Evolutionary conservation across 306 rosid species (phyloP).

Genomic region (Malus sylvestris): DNA sequence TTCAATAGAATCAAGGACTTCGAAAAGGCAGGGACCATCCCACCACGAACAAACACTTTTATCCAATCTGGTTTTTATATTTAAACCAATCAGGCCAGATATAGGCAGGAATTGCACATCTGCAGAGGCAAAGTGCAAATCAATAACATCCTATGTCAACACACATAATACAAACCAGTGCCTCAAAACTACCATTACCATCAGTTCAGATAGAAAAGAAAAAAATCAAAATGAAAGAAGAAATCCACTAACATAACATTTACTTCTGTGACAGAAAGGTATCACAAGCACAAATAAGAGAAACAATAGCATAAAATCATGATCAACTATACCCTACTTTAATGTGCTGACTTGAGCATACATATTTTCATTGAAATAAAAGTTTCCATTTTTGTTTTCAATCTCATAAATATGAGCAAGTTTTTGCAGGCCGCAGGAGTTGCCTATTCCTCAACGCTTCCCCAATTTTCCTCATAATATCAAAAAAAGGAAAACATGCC

Average conservation of each 20-base stretch:
- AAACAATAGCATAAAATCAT: not conserved
- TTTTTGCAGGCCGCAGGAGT: not conserved
- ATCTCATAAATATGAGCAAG: not conserved
- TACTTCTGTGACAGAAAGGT: not conserved
- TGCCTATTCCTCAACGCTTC: not conserved
- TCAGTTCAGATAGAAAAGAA: not conserved
- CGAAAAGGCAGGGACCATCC: slow-evolving; percentile 88
- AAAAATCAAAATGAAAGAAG: not conserved
- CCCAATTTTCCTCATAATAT: not conserved
- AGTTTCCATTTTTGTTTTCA: not conserved
- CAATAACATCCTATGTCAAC: not conserved
- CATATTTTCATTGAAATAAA: not conserved
- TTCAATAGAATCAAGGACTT: slow-evolving; percentile 75
- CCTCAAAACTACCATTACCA: not conserved
- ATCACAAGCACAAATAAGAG: not conserved
- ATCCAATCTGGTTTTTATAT: slow-evolving; percentile 66
- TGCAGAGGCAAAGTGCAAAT: slow-evolving; percentile 24
- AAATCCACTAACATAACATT: not conserved
- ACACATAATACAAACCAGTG: not conserved
- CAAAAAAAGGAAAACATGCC: not conserved
- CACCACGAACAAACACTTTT: slow-evolving; percentile 75
- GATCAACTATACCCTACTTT: not conserved
- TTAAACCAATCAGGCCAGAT: slow-evolving; percentile 76
- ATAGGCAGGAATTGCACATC: slow-evolving; percentile 88
- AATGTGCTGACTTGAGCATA: not conserved